Percentiles rank a stretch among this genome's conserved stretches.
Evolutionary conservation across 2,329 filamentous ascomycete genomes (phyloP).

Genomic region (Huntiella moniliformis): DNA sequence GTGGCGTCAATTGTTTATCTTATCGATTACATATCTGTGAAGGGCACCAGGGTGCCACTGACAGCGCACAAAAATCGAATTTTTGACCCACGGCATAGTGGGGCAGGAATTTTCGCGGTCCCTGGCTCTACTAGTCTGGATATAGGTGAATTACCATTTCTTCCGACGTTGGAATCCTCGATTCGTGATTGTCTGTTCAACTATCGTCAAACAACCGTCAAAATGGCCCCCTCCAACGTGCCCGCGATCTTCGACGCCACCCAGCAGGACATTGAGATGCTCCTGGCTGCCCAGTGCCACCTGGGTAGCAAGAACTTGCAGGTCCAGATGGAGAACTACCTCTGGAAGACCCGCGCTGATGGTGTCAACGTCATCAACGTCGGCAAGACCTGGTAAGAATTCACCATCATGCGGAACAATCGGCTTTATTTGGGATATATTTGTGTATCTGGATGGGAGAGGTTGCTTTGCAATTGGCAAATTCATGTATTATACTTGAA

Average conservation of each 20-base stretch:
- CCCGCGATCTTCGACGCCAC: constrained; percentile 94
- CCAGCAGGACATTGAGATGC: constrained; percentile 97
- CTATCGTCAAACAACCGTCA: constrained; percentile 32
- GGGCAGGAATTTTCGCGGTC: background rate
- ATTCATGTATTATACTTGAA: too few species aligned
- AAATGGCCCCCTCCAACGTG: constrained; percentile 89
- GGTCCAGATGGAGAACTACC: constrained; percentile 98
- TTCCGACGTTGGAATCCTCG: constrained; percentile 15
- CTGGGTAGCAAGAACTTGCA: constrained; percentile 98
- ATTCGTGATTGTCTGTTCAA: constrained; percentile 15
- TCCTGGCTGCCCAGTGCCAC: constrained; percentile 91
- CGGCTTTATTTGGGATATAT: background rate
- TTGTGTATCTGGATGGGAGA: too few species aligned
- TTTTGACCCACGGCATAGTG: constrained; percentile 1
- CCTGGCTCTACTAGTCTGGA: constrained; percentile 19
- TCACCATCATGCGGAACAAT: background rate
- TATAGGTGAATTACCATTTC: constrained; percentile 16
- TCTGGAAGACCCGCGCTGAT: constrained; percentile 98
- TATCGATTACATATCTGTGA: constrained; percentile 1
- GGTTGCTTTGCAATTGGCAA: too few species aligned
- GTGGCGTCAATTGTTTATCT: constrained; percentile 1
- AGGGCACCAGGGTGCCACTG: constrained; percentile 10
- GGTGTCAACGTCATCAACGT: constrained; percentile 99
- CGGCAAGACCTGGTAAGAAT: constrained; percentile 91
- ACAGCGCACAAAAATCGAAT: constrained; percentile 11